Base-by-base conservation (phyloP, 2,329 filamentous ascomycete species). In the Neofusicoccum umdonicola region DNA sequence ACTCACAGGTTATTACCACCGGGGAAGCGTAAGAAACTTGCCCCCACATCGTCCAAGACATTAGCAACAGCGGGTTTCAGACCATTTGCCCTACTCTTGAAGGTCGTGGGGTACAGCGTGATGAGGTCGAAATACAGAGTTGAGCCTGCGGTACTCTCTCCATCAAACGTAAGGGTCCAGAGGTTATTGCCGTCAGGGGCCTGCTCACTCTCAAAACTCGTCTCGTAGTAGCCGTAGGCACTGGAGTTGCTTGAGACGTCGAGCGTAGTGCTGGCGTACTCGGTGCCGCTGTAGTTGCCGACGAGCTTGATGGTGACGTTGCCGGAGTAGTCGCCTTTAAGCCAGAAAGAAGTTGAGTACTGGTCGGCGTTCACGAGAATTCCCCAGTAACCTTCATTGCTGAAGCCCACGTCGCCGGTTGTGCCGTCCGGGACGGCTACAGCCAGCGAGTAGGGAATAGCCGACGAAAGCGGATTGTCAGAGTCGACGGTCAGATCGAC, bases 21-120 rank as follows among this genome's bases (percentile, higher is more conserved):
- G 0, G 88, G 88, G 65, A 89, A 84, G 15, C 88, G 83, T 50
- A 90, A 80, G 68, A 89, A 84, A 0, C n/a, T 82, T 0, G 13
- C 63, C 6, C 63, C 63, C 45, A 65, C 44, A 3, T 65, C 54
- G 13, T 54, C 27, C 39, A 65, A n/a, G n/a, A 54, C 56, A 35
- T 65, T 60, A 4, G 63, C 63, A 52, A 65, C 31, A 4, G n/a
- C 31, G 2, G 54, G 62, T 19, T 60, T 45, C n/a, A 66, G 12
- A 5, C 65, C 65, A 31, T 66, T 66, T 1, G 45, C 15, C 31
- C 65, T 47, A 8, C 39, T 31, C 11, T 67, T 61, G 50, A 64
- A 67, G 7, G 66, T 66, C 3, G 66, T 62, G 13, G 64, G 58
- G n/a, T 64, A 67, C 27, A 67, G 35, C 9, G 42, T 48, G 2